Conservation (phyloP, 306 rosid genomes). For the Datisca glomerata region DNA sequence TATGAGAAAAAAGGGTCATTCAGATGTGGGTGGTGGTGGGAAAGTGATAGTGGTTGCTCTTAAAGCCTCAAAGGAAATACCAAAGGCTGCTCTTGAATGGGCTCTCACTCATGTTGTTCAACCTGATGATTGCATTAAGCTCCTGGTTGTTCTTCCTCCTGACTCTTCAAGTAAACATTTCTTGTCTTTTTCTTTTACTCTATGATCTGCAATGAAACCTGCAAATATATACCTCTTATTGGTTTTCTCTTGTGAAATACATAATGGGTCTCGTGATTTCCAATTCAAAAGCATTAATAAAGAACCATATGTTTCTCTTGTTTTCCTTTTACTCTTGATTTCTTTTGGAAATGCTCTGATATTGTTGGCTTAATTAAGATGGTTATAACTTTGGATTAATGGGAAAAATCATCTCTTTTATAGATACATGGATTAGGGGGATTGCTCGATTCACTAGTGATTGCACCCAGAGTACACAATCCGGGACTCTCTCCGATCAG, state of each 20-base stretch:
- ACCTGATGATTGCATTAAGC: slow-evolving; percentile 86
- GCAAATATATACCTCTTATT: background rate
- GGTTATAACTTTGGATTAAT: background rate
- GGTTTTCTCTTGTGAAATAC: background rate
- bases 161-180: slow-evolving; percentile 46
- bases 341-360: too few species aligned
- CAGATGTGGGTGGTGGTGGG: slow-evolving; percentile 38
- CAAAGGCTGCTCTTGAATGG: slow-evolving; percentile 74
- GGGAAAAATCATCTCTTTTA: slow-evolving; percentile 17
- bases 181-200: background rate
- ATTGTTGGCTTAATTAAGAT: background rate
- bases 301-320: background rate
- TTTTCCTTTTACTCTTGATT: too few species aligned
- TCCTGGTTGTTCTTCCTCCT: slow-evolving; percentile 62
- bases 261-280: too few species aligned
- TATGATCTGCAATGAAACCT: slow-evolving; percentile 2
- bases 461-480: slow-evolving; percentile 41
- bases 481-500: slow-evolving; percentile 56
- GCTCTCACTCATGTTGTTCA: slow-evolving; percentile 96
- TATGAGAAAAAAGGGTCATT: slow-evolving; percentile 18
- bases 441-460: slow-evolving; percentile 59
- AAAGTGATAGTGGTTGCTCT: slow-evolving; percentile 90
- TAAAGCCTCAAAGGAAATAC: slow-evolving; percentile 65
- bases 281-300: background rate
- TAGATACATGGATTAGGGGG: slow-evolving; percentile 62